Percentiles rank a stretch among this genome's conserved stretches.
These are phyloP conservation scores for Thermothielavioides terrestris DNA, from an alignment of 495 filamentous ascomycete species.

Conservation along the genomic window DNA sequence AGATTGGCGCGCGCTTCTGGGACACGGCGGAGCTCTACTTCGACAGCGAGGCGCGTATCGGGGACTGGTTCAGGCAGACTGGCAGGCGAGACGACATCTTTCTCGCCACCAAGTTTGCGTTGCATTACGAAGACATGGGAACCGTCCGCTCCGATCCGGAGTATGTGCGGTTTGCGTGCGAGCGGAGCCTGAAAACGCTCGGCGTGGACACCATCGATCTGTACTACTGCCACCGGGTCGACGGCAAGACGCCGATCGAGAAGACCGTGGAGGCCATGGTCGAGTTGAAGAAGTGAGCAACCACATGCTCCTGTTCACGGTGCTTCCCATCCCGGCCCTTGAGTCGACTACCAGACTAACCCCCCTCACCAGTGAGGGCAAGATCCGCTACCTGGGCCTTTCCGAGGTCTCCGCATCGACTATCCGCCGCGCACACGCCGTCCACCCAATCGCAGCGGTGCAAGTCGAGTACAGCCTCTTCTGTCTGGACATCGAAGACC, in stretches of 20 bases:
- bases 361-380: conserved; percentile 55
- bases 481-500: conserved; percentile 50
- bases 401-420: conserved; percentile 65
- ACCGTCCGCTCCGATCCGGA: conserved; percentile 51
- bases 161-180: conserved; percentile 55
- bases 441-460: conserved; percentile 62
- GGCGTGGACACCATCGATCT: conserved; percentile 74
- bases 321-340: too few relatives aligned
- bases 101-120: conserved; percentile 56
- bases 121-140: conserved; percentile 21
- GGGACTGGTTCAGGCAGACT: conserved; percentile 56
- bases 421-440: conserved; percentile 59
- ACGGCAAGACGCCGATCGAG: conserved; percentile 38
- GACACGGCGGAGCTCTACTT: conserved; percentile 76
- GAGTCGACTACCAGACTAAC: conserved; percentile 40
- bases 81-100: conserved; percentile 61
- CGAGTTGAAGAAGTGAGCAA: conserved; percentile 11
- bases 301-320: conserved; percentile 14
- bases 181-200: conserved; percentile 44
- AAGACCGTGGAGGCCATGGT: conserved; percentile 36
- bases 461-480: conserved; percentile 75
- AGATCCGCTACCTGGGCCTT: conserved; percentile 65
- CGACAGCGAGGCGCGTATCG: conserved; percentile 53
- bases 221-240: conserved; percentile 67
- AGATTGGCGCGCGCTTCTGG: conserved; percentile 46